These are phyloP conservation scores for Camellia lanceoleosa DNA, from an alignment of 148 eudicot genomes.

Conservation along the genomic window DNA sequence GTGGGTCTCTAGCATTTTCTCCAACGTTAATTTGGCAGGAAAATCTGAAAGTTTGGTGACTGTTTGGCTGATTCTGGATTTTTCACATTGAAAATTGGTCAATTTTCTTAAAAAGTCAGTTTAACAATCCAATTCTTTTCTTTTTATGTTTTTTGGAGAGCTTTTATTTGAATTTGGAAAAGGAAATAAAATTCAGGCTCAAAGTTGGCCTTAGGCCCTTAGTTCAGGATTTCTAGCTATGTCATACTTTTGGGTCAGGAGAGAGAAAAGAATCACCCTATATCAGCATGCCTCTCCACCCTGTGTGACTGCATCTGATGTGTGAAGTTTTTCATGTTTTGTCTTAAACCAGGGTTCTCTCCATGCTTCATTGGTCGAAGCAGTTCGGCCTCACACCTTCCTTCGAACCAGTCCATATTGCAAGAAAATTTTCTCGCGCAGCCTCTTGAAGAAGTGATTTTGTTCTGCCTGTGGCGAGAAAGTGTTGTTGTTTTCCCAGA, in stretches of 20 bases:
- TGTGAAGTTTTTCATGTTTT: slow-evolving; percentile 1
- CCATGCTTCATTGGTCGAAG: slow-evolving; percentile 40
- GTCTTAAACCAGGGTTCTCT: slow-evolving; percentile 38
- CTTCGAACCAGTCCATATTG: slow-evolving; percentile 58
- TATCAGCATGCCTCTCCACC: no score
- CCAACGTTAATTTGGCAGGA: not conserved
- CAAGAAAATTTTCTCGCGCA: slow-evolving; percentile 61
- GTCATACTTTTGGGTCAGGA: no score
- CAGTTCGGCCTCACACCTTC: slow-evolving; percentile 45
- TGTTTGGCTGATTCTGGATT: slow-evolving; percentile 4
- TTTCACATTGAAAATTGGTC: not conserved
- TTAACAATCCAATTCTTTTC: no score
- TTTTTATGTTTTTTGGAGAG: no score
- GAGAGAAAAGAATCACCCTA: no score
- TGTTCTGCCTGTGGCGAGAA: not conserved
- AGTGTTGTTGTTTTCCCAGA: slow-evolving; percentile 18
- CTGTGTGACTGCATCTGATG: not conserved
- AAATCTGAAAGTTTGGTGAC: not conserved
- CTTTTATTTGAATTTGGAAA: no score
- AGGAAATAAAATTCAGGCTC: no score
- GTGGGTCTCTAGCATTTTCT: no score
- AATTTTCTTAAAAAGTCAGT: not conserved
- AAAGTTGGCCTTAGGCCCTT: no score
- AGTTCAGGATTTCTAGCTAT: no score
- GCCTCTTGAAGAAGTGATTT: slow-evolving; percentile 58